Evolutionary conservation across 176 grass and related monocot genomes (phyloP), one percentile per base, ranked within the genome.

Genomic region (Aegilops tauschii): DNA sequence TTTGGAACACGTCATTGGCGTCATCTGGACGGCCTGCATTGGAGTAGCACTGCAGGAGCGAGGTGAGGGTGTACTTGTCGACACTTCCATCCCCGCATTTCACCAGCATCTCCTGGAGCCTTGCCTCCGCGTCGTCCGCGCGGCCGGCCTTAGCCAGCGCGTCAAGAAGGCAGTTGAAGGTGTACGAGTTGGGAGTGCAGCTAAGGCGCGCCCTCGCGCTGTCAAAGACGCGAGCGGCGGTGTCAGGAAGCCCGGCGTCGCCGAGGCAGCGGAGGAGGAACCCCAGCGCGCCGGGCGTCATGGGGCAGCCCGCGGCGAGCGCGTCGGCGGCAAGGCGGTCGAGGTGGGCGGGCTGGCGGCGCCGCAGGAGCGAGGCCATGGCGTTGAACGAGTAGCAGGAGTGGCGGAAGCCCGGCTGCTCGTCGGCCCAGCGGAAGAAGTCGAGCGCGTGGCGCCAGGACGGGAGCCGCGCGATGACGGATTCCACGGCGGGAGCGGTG

Each of bases 311-410:
- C 2, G 61, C 9, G 17, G 66, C 35, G 27, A 96, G 78, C 16
- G 83, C 58, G n/a, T 92, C 85, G 5, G 66, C 34, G 20, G 85
- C 80, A 75, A 98, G 88, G 13, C 63, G 52, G 40, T 93, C 87
- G 9, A 98, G 88, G 49, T 90, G 79, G 21, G 61, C 83, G 25
- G 21, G 65, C 50, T 82, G 89, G 79, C 82, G 89, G 29, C 64
- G 88, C 11, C 82, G 80, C 74, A 98, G 92, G 77, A 91, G 77
- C 0, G 86, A 88, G 17, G 88, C 90, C 88, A 98, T 95, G 80
- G 97, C 86, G 62, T 96, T 96, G 85, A 93, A 87, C n/a, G 90
- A 92, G 79, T 98, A 98, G 79, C 92, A 96, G 65, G 80, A 93
- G 83, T 96, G 97, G 84, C 83, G 89, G 90, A 92, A 98, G 12